phyloP scores from a whole-genome alignment of 257 asterid genomes.

The Thymus mandschuricus region DNA sequence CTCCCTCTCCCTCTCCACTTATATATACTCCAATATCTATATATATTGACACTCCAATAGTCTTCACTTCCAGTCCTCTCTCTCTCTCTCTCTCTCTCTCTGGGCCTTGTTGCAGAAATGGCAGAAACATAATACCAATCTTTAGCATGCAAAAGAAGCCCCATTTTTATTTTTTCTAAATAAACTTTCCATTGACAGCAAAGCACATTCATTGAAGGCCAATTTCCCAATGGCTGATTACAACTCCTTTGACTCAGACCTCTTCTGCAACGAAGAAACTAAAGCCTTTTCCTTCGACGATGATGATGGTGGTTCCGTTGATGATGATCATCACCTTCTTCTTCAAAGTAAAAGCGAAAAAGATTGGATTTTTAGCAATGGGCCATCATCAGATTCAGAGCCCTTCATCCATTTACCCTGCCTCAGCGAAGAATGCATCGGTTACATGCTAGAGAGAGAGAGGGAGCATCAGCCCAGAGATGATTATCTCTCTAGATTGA shows the following conservation, averaged over 20 bases:
- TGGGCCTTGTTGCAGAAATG: conserved; percentile 33
- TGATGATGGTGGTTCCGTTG: conserved; percentile 24
- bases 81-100: conserved; percentile 24
- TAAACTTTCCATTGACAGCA: conserved; percentile 31
- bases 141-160: conserved; percentile 37
- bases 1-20: not conserved
- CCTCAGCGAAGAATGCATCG: conserved; percentile 56
- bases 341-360: conserved; percentile 24
- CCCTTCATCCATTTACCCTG: conserved; percentile 40
- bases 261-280: conserved; percentile 55
- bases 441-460: conserved; percentile 61
- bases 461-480: conserved; percentile 50
- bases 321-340: conserved; percentile 8
- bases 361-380: conserved; percentile 33
- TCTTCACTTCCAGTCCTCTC: conserved; percentile 24
- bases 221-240: conserved; percentile 50
- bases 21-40: not conserved
- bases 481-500: conserved; percentile 70
- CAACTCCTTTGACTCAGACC: conserved; percentile 50
- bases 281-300: conserved; percentile 44
- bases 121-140: conserved; percentile 38
- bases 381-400: conserved; percentile 45
- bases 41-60: conserved; percentile 25
- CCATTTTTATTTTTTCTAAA: conserved; percentile 27
- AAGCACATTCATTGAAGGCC: conserved; percentile 30